These are phyloP conservation scores for Hypoxylon sp. DNA, from an alignment of 2,329 filamentous ascomycete genomes.

Conservation along the genomic window DNA sequence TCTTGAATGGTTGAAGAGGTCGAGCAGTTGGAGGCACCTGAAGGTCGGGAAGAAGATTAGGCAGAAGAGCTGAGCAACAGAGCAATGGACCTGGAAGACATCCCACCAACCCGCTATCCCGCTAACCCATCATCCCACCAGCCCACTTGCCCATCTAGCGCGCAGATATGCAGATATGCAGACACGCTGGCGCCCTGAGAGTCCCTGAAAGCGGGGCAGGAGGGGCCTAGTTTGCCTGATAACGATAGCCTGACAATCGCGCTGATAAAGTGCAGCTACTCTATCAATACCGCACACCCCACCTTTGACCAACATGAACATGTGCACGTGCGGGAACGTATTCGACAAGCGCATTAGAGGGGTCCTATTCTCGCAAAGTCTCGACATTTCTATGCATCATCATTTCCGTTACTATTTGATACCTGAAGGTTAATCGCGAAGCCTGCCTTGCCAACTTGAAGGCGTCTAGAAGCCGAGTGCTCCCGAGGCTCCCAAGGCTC, in stretches of 20 bases:
- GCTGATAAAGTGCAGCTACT: constrained; percentile 12
- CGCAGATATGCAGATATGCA: too few relatives aligned
- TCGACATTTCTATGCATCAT: background rate
- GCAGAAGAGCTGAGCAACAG: background rate
- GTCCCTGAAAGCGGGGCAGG: background rate
- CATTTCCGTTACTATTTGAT: too few relatives aligned
- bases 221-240: constrained; percentile 23
- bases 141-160: too few relatives aligned
- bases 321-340: background rate
- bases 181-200: background rate
- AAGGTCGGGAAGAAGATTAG: background rate
- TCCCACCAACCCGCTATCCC: background rate
- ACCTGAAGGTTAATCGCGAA: background rate
- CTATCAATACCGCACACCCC: constrained; percentile 22
- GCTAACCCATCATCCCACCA: too few relatives aligned
- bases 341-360: background rate
- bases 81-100: background rate
- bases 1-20: background rate
- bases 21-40: background rate
- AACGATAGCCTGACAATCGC: background rate
- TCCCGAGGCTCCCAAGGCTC: constrained; percentile 21
- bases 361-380: background rate
- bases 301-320: constrained; percentile 5
- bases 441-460: background rate
- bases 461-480: background rate